Evolutionary conservation across 352 stramenopile species (phyloP).

Genomic region (Phytophthora tubulina): DNA sequence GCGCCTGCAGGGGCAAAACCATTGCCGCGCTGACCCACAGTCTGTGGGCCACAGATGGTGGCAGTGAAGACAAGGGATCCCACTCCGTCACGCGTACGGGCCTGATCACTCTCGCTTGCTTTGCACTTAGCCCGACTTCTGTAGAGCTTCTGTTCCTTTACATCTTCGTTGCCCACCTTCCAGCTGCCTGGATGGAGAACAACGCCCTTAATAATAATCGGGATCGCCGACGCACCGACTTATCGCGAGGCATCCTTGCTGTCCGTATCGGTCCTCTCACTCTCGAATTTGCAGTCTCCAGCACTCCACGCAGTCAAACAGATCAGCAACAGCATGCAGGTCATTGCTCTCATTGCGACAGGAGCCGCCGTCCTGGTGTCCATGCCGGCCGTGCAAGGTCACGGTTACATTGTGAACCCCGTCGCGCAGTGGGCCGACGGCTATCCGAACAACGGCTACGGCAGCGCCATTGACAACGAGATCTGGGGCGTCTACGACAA

Average conservation of each 20-base stretch:
- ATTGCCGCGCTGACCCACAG: constrained; percentile 17
- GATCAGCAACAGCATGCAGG: constrained; percentile 36
- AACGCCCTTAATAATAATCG: constrained; percentile 9
- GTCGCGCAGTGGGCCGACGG: constrained; percentile 44
- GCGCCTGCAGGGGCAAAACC: not conserved
- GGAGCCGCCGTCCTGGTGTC: constrained; percentile 35
- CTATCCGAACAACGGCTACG: constrained; percentile 61
- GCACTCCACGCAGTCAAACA: constrained; percentile 6
- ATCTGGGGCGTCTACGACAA: constrained; percentile 51
- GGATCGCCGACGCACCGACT: constrained; percentile 16
- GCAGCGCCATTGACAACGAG: constrained; percentile 52
- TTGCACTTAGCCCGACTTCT: constrained; percentile 23
- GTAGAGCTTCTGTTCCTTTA: constrained; percentile 30
- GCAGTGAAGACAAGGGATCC: constrained; percentile 15
- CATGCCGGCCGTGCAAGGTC: constrained; percentile 27
- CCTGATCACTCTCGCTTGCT: constrained; percentile 27
- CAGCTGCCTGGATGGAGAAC: constrained; percentile 18
- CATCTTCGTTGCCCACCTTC: constrained; percentile 14
- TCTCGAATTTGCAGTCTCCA: constrained; percentile 39
- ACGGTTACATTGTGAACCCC: constrained; percentile 60
- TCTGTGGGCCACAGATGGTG: not conserved
- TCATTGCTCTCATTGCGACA: constrained; percentile 36
- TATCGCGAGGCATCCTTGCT: constrained; percentile 17
- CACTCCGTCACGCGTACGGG: constrained; percentile 8
- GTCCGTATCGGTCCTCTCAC: constrained; percentile 16